Conservation (phyloP, 371 early-diverging fungal genomes). For the Sporodiniella umbellata region DNA sequence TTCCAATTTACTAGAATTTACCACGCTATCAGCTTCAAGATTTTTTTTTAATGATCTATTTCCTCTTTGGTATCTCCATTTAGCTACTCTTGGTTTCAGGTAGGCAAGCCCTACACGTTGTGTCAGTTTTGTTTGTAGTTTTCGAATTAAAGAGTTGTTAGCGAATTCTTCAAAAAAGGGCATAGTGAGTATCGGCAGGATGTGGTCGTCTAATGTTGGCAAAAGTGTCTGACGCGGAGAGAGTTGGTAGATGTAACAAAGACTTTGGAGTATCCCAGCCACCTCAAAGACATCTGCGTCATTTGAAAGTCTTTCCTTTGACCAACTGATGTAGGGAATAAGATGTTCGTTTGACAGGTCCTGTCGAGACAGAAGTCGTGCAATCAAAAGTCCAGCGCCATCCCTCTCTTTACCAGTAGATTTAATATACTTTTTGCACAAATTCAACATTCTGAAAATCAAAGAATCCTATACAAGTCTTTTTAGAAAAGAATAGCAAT, state of each 20-base stretch:
- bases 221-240: conserved; percentile 64
- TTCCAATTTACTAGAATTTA: neutral
- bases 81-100: conserved; percentile 68
- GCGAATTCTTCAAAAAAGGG: conserved; percentile 53
- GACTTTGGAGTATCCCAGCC: conserved; percentile 61
- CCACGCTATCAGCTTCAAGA: conserved; percentile 20
- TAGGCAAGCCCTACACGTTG: conserved; percentile 80
- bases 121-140: conserved; percentile 75
- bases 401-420: conserved; percentile 83
- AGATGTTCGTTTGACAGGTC: conserved; percentile 52
- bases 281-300: conserved; percentile 51
- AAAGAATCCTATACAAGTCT: conserved; percentile 38
- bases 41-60: conserved; percentile 50
- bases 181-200: conserved; percentile 50
- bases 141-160: conserved; percentile 73
- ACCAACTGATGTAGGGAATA: conserved; percentile 61
- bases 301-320: conserved; percentile 33
- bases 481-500: neutral
- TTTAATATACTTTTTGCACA: conserved; percentile 51
- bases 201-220: conserved; percentile 52
- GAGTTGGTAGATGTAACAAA: conserved; percentile 69
- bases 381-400: conserved; percentile 77
- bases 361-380: conserved; percentile 65
- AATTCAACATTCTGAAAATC: conserved; percentile 48
- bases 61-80: conserved; percentile 77